Evolutionary conservation across 2,329 filamentous ascomycete genomes (phyloP), one percentile per base, ranked within the genome.

Genomic region (Phyllosticta citrichinensis): DNA sequence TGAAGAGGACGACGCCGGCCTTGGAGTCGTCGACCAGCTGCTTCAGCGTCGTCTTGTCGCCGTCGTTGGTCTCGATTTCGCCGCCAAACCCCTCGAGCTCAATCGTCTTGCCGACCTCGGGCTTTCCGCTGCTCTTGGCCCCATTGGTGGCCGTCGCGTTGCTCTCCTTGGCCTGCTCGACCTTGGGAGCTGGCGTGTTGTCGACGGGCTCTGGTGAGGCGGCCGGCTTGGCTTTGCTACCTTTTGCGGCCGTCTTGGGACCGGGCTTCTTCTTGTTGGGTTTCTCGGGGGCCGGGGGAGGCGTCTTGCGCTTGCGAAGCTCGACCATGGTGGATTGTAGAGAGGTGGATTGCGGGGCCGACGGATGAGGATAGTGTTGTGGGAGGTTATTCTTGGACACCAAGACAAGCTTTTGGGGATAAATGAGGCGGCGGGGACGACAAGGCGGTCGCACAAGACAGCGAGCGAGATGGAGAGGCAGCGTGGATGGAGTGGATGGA

Each of bases 1-100:
- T 97, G 75, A 99, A 97, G 30, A 97, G 78, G 35, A 96, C 90
- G 52, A 97, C 88, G 25, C 93, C 94, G 40, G 83, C 81, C 76
- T 89, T 86, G 81, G 91, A 96, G 70, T 88, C 83, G 57, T 91
- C 87, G 56, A 97, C 82, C 24, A 99, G 84, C 67, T 85, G 80
- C 77, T 90, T 87, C 62, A 99, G 79, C 1, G 85, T 91, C 5
- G 88, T 91, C 77, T 87, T 89, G 59, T 81, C 78, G 68, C 91
- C 91, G 65, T 96, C 90, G 66, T 97, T 86, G 64, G 87, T 94
- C 79, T 94, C 85, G 65, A 99, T 77, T 70, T 94, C 86, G 60
- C 82, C 83, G 61, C 83, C 83, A 66, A 86, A 86, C 30, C 71
- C 73, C 14, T 81, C 75, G 57, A 86, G 73, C 56, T 76, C 70